A percentile compares a stretch with the other conserved stretches of the same genome.
phyloP scores from a whole-genome alignment of 495 filamentous ascomycete species.

The Lasiosphaeria hispida region DNA sequence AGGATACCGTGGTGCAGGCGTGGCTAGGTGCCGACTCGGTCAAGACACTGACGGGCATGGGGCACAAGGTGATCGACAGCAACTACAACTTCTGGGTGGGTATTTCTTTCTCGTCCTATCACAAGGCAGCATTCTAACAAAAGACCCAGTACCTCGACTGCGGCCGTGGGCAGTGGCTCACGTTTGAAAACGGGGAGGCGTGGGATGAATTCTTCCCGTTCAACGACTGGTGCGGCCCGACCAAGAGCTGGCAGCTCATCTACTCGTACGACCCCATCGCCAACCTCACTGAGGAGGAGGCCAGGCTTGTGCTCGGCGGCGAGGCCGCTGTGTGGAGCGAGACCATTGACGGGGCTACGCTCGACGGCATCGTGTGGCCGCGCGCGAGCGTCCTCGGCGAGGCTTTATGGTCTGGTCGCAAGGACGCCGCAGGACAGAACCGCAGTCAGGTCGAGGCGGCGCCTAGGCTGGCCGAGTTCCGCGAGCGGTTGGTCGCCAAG shows the following conservation, averaged over 20 bases:
- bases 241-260: constrained; percentile 73
- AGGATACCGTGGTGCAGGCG: constrained; percentile 65
- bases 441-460: constrained; percentile 62
- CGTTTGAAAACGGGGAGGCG: constrained; percentile 51
- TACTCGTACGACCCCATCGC: constrained; percentile 71
- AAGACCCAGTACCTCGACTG: constrained; percentile 70
- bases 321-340: constrained; percentile 78
- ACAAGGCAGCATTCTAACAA: constrained; percentile 8
- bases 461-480: constrained; percentile 64
- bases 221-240: constrained; percentile 71
- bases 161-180: constrained; percentile 73
- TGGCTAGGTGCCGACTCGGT: constrained; percentile 63
- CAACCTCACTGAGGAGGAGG: constrained; percentile 54
- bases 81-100: constrained; percentile 74
- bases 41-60: constrained; percentile 52
- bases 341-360: constrained; percentile 65
- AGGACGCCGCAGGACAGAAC: constrained; percentile 58
- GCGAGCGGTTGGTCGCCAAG: constrained; percentile 65
- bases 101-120: neutral
- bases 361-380: constrained; percentile 77
- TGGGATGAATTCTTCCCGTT: constrained; percentile 59
- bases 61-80: constrained; percentile 66
- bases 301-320: constrained; percentile 68
- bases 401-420: constrained; percentile 70
- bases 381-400: constrained; percentile 67